Percentiles rank a stretch among this genome's conserved stretches.
Evolutionary conservation across 257 asterid species (phyloP).

Genomic region (Gentiana macrophylla): DNA sequence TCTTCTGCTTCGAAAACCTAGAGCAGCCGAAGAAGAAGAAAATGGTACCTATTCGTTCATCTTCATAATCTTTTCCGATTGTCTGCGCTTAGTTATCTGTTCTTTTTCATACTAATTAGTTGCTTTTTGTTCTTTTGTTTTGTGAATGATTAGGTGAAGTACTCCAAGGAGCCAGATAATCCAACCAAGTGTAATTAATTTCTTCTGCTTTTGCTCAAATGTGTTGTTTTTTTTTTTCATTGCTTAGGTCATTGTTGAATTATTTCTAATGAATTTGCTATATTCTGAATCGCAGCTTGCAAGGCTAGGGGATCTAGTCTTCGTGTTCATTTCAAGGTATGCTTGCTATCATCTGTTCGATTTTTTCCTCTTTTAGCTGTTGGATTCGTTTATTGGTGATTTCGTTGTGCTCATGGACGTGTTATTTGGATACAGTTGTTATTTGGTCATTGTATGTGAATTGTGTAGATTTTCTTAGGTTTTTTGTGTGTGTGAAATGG

Average conservation of each 20-base stretch:
- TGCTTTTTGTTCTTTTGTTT: neutral
- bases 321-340: conserved; percentile 67
- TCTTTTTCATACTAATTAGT: too few species aligned
- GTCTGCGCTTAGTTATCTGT: too few species aligned
- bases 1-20: too few species aligned
- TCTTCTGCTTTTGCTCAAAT: too few species aligned
- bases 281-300: conserved; percentile 43
- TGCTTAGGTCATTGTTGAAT: neutral
- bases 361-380: neutral
- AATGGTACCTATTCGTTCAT: too few species aligned
- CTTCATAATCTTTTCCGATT: too few species aligned
- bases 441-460: neutral
- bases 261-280: neutral
- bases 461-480: too few species aligned
- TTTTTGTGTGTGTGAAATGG: too few species aligned
- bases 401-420: neutral
- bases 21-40: too few species aligned
- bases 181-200: conserved; percentile 45
- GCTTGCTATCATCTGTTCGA: neutral
- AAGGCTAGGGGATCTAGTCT: conserved; percentile 65
- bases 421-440: too few species aligned
- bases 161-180: conserved; percentile 58
- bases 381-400: neutral
- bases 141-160: conserved; percentile 40
- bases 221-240: too few species aligned